Base-by-base conservation (phyloP, 2,329 filamentous ascomycete species). In the Thelonectria discophora region DNA sequence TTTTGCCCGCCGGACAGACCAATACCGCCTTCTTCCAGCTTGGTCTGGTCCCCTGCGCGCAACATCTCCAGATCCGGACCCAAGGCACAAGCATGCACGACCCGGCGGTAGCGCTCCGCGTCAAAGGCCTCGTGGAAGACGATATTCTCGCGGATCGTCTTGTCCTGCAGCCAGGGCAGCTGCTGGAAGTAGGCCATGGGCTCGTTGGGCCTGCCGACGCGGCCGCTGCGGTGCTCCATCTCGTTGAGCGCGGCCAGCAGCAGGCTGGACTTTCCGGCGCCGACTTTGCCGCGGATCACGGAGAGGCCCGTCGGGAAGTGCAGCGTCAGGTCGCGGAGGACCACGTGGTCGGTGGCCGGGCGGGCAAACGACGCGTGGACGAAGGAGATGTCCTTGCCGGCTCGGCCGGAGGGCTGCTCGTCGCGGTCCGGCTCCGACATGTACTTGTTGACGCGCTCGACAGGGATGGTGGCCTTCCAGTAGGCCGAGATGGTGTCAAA, bases 361-460 rank as follows among this genome's bases (percentile, higher is more conserved):
- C 93, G 97, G 0, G 90, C 86, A 72, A 96, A 96, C 0, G 88
- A 88, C 5, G 91, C 91, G 27, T 86, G 77, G 2, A 82, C 78
- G 48, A 96, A 80, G 42, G 83, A 75, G 18, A 89, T 79, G 15
- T 83, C 78, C 10, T 58, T 68, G 7, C 65, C 74, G 47, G 64
- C 65, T 12, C 58, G 59, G 3, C 81, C 76, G 9, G 73, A 73
- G 4, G 80, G 78, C 3, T 75, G 74, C 27, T 84, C 81, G 30
- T 86, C 84, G 68, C 93, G 92, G 70, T 97, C 88, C 0, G 92
- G 92, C 75, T 97, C 93, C 1, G 82, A 80, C 92, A 97, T 96
- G 77, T 96, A 97, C 20, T 86, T 84, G 70, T 97, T 91, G 18
- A 97, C 92, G 66, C 93, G 89, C 9, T 86, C 87, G 64, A 97